Conservation (phyloP, 257 asterid genomes). For the Avicennia marina region DNA sequence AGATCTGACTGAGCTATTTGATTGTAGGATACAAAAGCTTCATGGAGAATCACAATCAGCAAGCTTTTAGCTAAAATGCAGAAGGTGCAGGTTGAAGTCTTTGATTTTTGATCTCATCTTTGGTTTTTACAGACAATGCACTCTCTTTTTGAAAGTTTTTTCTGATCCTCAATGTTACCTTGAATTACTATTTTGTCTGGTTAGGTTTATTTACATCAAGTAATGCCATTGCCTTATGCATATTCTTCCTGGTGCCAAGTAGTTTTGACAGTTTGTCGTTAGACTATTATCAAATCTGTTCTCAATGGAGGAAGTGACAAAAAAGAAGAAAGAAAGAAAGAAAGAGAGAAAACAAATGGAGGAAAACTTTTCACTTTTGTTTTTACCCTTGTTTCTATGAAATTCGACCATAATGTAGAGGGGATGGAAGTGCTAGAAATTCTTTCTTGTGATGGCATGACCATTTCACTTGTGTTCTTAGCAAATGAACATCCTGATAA, state of each 20-base stretch:
- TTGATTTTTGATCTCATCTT: slow-evolving; percentile 3
- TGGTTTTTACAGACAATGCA: background rate
- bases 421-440: background rate
- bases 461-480: background rate
- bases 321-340: too few species aligned
- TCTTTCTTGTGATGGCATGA: background rate
- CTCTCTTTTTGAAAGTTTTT: background rate
- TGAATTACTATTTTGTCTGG: background rate
- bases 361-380: background rate
- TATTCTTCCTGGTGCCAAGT: background rate
- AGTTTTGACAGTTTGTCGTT: background rate
- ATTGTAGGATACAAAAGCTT: slow-evolving; percentile 15
- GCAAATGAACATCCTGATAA: background rate
- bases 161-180: background rate
- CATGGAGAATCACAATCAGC: slow-evolving; percentile 36
- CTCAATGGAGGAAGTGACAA: background rate
- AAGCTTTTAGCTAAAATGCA: slow-evolving; percentile 42
- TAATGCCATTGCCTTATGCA: slow-evolving; percentile 6
- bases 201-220: background rate
- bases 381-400: too few species aligned
- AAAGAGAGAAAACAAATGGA: background rate
- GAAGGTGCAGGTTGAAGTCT: slow-evolving; percentile 34
- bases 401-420: too few species aligned
- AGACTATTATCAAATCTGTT: background rate
- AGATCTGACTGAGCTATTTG: slow-evolving; percentile 9